A percentile compares a stretch with the other conserved stretches of the same genome.
Conservation (phyloP, 2,329 filamentous ascomycete species). For the Mariannaea elegans region DNA sequence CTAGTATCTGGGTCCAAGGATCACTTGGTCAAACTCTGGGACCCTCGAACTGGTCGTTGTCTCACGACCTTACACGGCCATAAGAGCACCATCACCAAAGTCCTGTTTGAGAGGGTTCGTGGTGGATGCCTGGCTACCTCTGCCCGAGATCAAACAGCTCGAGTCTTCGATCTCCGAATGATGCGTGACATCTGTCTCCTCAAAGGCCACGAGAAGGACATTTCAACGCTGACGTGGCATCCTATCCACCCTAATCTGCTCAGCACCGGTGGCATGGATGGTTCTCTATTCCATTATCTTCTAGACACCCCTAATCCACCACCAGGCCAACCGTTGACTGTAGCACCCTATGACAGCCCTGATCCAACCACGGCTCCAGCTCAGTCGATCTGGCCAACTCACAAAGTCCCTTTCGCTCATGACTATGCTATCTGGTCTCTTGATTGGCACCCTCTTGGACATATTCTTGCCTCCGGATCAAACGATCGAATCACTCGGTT, state of each 20-base stretch:
- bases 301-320: conserved; percentile 93
- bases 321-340: conserved; percentile 71
- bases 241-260: conserved; percentile 89
- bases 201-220: conserved; percentile 94
- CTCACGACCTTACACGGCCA: conserved; percentile 95
- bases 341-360: conserved; percentile 85
- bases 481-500: conserved; percentile 98
- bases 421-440: conserved; percentile 97
- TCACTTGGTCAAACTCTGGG: conserved; percentile 97
- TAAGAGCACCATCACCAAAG: conserved; percentile 96
- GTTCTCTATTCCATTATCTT: conserved; percentile 92
- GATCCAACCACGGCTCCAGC: conserved; percentile 83
- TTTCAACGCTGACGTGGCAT: conserved; percentile 93
- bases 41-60: conserved; percentile 89
- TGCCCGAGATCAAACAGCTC: conserved; percentile 89
- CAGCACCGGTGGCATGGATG: conserved; percentile 89
- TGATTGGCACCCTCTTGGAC: conserved; percentile 96
- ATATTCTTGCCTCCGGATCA: conserved; percentile 93
- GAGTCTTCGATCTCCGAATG: conserved; percentile 95
- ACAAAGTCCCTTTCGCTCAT: conserved; percentile 87
- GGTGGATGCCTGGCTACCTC: conserved; percentile 90
- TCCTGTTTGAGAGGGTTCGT: conserved; percentile 85
- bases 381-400: conserved; percentile 92
- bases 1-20: conserved; percentile 98
- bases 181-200: conserved; percentile 97